Conservation (phyloP, 163 green algal species). For the Scenedesmus sp. region DNA sequence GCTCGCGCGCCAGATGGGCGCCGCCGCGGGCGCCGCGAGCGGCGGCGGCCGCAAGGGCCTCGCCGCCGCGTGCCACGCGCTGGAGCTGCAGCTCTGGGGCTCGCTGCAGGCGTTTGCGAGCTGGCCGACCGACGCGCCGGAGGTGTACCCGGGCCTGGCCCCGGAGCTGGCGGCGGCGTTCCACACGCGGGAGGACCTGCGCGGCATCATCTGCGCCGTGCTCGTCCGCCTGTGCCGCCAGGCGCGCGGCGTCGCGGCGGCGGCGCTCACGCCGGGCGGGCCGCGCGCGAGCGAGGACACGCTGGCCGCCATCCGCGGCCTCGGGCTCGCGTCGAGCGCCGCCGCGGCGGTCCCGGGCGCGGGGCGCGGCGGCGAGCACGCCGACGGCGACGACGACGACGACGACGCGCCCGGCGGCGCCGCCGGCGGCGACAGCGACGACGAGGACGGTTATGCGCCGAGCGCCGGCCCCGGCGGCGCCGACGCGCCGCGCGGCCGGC, state of each 20-base stretch:
- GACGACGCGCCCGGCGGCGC: constrained; percentile 5
- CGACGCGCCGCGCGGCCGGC: constrained; percentile 10
- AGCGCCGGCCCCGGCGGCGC: constrained; percentile 4
- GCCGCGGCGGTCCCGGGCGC: constrained; percentile 11
- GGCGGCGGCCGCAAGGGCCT: constrained; percentile 34
- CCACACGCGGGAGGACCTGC: constrained; percentile 77
- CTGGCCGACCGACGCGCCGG: constrained; percentile 79
- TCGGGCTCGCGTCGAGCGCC: constrained; percentile 10
- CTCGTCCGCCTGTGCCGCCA: constrained; percentile 75
- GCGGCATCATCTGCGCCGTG: constrained; percentile 64
- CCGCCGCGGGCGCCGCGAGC: constrained; percentile 44
- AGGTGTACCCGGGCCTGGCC: constrained; percentile 42
- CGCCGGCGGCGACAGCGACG: background rate
- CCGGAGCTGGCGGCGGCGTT: constrained; percentile 74
- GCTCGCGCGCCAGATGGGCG: constrained; percentile 66
- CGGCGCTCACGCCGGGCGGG: background rate
- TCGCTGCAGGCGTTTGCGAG: constrained; percentile 82
- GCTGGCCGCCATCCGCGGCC: background rate
- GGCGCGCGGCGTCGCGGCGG: constrained; percentile 41
- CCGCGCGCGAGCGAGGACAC: background rate
- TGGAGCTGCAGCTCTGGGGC: constrained; percentile 86
- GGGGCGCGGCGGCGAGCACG: constrained; percentile 39
- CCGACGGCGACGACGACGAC: constrained; percentile 25
- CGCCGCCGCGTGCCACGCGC: constrained; percentile 59
- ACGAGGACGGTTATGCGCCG: background rate